Conservation (phyloP, 805 yeast genomes). For the Candida manassasensis region DNA sequence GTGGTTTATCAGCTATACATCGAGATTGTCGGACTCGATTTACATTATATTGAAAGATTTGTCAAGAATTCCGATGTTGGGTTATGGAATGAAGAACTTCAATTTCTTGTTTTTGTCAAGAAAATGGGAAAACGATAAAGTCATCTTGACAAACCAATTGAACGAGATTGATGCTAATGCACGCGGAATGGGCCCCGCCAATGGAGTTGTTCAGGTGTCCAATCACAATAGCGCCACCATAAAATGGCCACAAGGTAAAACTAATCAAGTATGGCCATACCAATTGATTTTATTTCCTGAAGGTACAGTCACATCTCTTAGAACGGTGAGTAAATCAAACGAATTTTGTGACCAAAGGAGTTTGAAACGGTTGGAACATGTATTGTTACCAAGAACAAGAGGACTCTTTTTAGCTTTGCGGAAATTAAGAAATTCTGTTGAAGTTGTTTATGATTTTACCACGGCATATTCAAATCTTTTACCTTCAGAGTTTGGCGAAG, state of each 20-base stretch:
- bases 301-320: conserved; percentile 79
- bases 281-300: conserved; percentile 85
- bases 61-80: conserved; percentile 69
- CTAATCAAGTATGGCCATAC: conserved; percentile 35
- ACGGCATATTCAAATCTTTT: conserved; percentile 74
- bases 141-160: conserved; percentile 51
- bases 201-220: conserved; percentile 33
- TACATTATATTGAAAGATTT: conserved; percentile 78
- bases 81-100: conserved; percentile 79
- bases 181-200: conserved; percentile 51
- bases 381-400: conserved; percentile 76
- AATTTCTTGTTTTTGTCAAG: conserved; percentile 77
- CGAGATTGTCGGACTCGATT: conserved; percentile 58
- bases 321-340: conserved; percentile 56
- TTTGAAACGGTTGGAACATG: conserved; percentile 50
- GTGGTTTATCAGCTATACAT: conserved; percentile 81
- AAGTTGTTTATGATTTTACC: conserved; percentile 74
- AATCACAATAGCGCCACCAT: conserved; percentile 20
- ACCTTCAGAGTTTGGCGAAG: conserved; percentile 69
- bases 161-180: conserved; percentile 56
- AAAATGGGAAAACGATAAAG: conserved; percentile 78
- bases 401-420: conserved; percentile 70
- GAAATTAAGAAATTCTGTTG: conserved; percentile 48
- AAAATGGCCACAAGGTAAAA: conserved; percentile 30
- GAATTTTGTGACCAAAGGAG: conserved; percentile 52